phyloP scores from a whole-genome alignment of 192 early-diverging fungal genomes.

The Podochytrium sp. region DNA sequence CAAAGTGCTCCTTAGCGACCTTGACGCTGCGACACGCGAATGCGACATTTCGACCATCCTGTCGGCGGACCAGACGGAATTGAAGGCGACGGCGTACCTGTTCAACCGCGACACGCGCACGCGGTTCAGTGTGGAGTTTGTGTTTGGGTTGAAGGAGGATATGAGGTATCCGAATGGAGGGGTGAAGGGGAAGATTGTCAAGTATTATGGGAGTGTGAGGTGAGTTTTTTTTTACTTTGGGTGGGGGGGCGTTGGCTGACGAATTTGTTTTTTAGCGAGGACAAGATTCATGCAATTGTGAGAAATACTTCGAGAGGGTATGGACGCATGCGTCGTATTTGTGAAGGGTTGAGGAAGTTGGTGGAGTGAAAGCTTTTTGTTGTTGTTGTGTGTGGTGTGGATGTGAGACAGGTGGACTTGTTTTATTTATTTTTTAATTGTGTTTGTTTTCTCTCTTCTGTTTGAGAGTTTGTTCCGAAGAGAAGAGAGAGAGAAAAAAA shows the following conservation, averaged over 20 bases:
- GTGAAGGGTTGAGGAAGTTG: neutral
- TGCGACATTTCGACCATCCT: neutral
- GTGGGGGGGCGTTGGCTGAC: too few species aligned
- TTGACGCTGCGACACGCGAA: slow-evolving; percentile 17
- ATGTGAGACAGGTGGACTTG: too few species aligned
- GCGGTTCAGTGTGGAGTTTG: slow-evolving; percentile 15
- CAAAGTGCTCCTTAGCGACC: slow-evolving; percentile 6
- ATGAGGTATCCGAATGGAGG: slow-evolving; percentile 9
- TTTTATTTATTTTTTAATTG: too few species aligned
- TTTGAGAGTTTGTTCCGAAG: too few species aligned
- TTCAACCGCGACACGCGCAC: neutral
- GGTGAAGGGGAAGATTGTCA: neutral
- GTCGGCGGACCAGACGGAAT: neutral
- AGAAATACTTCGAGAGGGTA: slow-evolving; percentile 3
- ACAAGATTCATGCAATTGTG: neutral
- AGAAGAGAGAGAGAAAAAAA: too few species aligned
- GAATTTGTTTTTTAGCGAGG: neutral
- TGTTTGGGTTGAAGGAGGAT: neutral
- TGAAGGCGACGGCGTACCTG: neutral
- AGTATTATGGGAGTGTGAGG: slow-evolving; percentile 3
- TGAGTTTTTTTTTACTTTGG: neutral
- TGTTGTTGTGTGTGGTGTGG: too few species aligned
- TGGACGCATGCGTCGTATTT: slow-evolving; percentile 12
- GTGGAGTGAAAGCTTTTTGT: neutral
- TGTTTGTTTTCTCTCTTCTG: too few species aligned